Percentiles rank a stretch among this genome's conserved stretches.
Conservation (phyloP, 2,329 filamentous ascomycete species). For the Neonectria hederae region DNA sequence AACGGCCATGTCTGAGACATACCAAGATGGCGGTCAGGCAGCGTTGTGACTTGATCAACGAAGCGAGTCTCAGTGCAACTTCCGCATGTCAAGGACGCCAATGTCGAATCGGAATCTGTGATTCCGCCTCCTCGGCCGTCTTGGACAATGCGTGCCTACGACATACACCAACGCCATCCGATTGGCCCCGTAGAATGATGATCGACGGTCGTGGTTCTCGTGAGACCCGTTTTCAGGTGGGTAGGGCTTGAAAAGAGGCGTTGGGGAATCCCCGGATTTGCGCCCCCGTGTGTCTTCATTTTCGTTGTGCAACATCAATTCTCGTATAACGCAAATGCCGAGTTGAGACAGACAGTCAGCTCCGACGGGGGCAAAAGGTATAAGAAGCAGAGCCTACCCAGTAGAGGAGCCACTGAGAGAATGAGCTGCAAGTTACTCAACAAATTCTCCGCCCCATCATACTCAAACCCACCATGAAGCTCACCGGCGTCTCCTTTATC, state of each 20-base stretch:
- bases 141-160: too few species aligned
- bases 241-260: neutral
- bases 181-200: neutral
- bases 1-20: neutral
- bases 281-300: neutral
- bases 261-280: neutral
- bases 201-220: neutral
- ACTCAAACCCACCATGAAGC: neutral
- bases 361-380: neutral
- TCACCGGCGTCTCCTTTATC: neutral
- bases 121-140: neutral
- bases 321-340: neutral
- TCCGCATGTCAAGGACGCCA: neutral
- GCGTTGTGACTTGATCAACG: neutral
- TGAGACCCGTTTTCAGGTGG: neutral
- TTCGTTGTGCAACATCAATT: neutral
- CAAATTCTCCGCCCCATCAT: neutral
- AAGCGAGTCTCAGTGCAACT: neutral
- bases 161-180: neutral
- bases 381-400: neutral
- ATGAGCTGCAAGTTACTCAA: neutral
- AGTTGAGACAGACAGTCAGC: neutral
- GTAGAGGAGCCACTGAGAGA: neutral
- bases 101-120: neutral
- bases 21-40: neutral